phyloP scores from a whole-genome alignment of 352 stramenopile species.

The Globisporangium polare region DNA sequence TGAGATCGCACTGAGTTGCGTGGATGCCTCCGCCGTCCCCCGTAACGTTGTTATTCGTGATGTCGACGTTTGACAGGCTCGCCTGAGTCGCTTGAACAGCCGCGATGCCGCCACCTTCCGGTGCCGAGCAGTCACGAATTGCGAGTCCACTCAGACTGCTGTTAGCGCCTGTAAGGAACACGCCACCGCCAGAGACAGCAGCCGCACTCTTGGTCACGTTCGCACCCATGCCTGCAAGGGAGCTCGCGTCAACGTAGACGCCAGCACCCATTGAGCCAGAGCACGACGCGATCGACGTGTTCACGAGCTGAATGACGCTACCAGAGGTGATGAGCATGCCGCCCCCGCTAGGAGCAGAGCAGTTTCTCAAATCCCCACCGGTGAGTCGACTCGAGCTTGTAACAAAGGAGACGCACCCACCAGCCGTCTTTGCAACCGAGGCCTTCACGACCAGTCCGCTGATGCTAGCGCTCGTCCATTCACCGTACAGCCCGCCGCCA shows the following conservation, averaged over 20 bases:
- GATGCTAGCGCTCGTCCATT: slow-evolving; percentile 19
- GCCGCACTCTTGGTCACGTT: slow-evolving; percentile 18
- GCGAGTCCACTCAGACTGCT: slow-evolving; percentile 22
- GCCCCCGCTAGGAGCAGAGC: slow-evolving; percentile 23
- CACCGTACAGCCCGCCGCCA: slow-evolving; percentile 30
- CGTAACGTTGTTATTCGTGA: slow-evolving; percentile 18
- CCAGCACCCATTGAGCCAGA: slow-evolving; percentile 22
- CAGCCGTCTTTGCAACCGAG: slow-evolving; percentile 17
- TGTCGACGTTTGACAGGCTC: slow-evolving; percentile 14
- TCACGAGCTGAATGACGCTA: slow-evolving; percentile 20
- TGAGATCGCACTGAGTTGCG: slow-evolving; percentile 8
- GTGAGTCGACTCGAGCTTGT: slow-evolving; percentile 9
- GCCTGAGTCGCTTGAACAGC: not conserved
- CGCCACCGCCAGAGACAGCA: slow-evolving; percentile 19
- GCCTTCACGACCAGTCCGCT: slow-evolving; percentile 11
- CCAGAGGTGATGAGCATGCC: slow-evolving; percentile 14
- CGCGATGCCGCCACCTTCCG: slow-evolving; percentile 24
- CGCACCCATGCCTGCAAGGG: slow-evolving; percentile 8
- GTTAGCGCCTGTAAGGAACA: slow-evolving; percentile 23
- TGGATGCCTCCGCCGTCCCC: slow-evolving; percentile 26
- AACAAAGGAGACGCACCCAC: slow-evolving; percentile 28
- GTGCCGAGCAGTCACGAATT: slow-evolving; percentile 22
- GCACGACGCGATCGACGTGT: slow-evolving; percentile 11
- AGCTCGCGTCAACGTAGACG: slow-evolving; percentile 30
- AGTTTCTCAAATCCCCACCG: slow-evolving; percentile 4